These are phyloP conservation scores for Lodderomyces beijingensis DNA, from an alignment of 1,139 yeast genomes.

Conservation along the genomic window DNA sequence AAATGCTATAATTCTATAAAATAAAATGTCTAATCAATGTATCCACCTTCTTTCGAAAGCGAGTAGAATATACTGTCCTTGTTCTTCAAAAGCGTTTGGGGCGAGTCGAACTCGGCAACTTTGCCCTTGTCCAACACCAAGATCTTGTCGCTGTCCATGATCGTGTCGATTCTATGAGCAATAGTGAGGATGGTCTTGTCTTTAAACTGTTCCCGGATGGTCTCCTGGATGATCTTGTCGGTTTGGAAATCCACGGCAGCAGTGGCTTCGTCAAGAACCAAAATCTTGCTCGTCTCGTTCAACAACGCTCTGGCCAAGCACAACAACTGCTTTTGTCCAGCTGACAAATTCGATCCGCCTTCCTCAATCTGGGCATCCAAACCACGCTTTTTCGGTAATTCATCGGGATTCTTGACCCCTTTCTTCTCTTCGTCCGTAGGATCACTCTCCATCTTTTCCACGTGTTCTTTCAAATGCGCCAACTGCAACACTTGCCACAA, in stretches of 20 bases:
- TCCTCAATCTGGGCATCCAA: conserved; percentile 51
- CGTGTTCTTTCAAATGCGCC: conserved; percentile 50
- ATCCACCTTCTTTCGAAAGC: conserved; percentile 29
- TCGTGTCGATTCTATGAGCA: conserved; percentile 81
- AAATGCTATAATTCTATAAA: conserved; percentile 1
- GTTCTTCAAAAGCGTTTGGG: conserved; percentile 23
- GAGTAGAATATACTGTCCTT: conserved; percentile 25
- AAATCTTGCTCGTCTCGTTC: conserved; percentile 49
- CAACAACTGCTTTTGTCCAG: conserved; percentile 74
- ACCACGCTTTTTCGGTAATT: conserved; percentile 21
- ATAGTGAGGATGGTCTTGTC: conserved; percentile 73
- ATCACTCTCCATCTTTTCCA: conserved; percentile 27
- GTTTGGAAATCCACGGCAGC: conserved; percentile 84
- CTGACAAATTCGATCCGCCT: conserved; percentile 71
- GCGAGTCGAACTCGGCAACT: conserved; percentile 65
- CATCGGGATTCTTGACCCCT: conserved; percentile 20
- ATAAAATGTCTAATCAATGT: conserved; percentile 6
- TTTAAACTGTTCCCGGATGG: conserved; percentile 60
- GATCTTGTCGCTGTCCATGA: conserved; percentile 72
- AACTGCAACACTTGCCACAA: conserved; percentile 51
- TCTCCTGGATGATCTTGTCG: conserved; percentile 69
- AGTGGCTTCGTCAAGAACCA: conserved; percentile 80
- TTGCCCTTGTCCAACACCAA: conserved; percentile 66
- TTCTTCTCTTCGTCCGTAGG: conserved; percentile 16
- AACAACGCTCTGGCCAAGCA: conserved; percentile 74